phyloP scores from a whole-genome alignment of 2,329 filamentous ascomycete genomes.

The Albifimbria verrucaria region DNA sequence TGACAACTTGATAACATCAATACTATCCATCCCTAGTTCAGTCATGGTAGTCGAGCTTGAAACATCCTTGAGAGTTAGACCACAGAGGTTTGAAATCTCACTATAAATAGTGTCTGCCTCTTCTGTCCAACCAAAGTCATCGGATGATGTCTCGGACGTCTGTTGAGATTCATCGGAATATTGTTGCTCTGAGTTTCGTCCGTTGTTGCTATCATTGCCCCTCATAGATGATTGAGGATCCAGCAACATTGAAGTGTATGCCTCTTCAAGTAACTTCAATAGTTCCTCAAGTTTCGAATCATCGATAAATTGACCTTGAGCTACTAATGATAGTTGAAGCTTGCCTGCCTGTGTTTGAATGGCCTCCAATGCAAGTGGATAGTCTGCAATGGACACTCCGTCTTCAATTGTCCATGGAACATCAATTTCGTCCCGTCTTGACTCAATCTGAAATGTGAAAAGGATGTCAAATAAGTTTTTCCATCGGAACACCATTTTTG shows the following conservation, averaged over 20 bases:
- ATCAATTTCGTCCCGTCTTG: conserved; percentile 20
- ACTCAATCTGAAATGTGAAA: conserved; percentile 72
- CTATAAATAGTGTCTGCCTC: conserved; percentile 51
- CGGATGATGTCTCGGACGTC: conserved; percentile 29
- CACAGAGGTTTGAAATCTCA: conserved; percentile 63
- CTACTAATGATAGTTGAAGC: conserved; percentile 58
- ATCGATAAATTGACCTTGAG: conserved; percentile 42
- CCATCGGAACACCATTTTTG: conserved; percentile 70
- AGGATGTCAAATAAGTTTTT: conserved; percentile 71
- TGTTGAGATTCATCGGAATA: background rate
- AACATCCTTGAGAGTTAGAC: conserved; percentile 48
- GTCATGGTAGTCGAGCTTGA: conserved; percentile 64
- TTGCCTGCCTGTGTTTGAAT: conserved; percentile 45
- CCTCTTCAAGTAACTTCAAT: conserved; percentile 36
- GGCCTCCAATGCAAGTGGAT: conserved; percentile 75
- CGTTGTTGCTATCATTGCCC: too few relatives aligned
- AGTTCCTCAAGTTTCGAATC: conserved; percentile 18
- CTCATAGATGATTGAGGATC: too few relatives aligned
- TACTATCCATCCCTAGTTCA: conserved; percentile 85
- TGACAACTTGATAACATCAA: conserved; percentile 83
- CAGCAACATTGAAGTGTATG: conserved; percentile 8
- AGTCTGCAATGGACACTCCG: conserved; percentile 55
- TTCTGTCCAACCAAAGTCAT: conserved; percentile 55
- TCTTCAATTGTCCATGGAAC: conserved; percentile 54
- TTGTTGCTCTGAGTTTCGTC: background rate